Evolutionary conservation across 2,329 filamentous ascomycete genomes (phyloP), one percentile per base, ranked within the genome.

Genomic region (Akanthomyces muscarius): DNA sequence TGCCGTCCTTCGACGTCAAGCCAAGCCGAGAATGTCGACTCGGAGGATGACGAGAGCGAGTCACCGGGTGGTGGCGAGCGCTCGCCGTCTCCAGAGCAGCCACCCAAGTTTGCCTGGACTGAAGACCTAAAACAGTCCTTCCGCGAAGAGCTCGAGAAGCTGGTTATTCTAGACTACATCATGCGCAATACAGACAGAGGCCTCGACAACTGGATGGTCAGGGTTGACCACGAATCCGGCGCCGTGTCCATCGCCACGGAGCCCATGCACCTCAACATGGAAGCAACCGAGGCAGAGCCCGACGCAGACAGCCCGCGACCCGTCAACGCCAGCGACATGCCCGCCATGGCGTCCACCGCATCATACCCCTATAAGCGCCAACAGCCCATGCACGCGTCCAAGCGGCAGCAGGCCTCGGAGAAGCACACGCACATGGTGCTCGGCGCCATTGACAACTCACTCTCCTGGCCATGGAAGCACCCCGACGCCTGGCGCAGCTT

Each of bases 391-490:
- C 84, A 90, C 66, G 87, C 91, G 1, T 85, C 83, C n/a, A 81
- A 78, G 58, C 77, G 78, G 36, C 76, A 76, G 55, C 76, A 76
- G 56, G 72, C 78, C 10, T 81, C 77, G 28, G 81, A 69, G 30
- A 74, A 70, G 36, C 80, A 77, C 64, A 82, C 89, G 8, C 81
- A 83, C 28, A 89, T 97, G 63, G 86, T 85, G 4, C 83, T 99
- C 62, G 95, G 95, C 53, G 95, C 95, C 63, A 99, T 99, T 68
- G 95, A 99, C 75, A 99, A 99, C 76, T 97, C 92, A 68, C 77
- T 99, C 67, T 98, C 95, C 1, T 99, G 95, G 92, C 95, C 95
- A 2, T 99, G 94, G 95, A 98, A 98, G 75, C 94, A 98, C 71
- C 94, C 94, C 0, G 94, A 99, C 80, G 95, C 94, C 38, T 89